phyloP scores from a whole-genome alignment of 352 stramenopile genomes.

The Phytophthora fragariaefolia region DNA sequence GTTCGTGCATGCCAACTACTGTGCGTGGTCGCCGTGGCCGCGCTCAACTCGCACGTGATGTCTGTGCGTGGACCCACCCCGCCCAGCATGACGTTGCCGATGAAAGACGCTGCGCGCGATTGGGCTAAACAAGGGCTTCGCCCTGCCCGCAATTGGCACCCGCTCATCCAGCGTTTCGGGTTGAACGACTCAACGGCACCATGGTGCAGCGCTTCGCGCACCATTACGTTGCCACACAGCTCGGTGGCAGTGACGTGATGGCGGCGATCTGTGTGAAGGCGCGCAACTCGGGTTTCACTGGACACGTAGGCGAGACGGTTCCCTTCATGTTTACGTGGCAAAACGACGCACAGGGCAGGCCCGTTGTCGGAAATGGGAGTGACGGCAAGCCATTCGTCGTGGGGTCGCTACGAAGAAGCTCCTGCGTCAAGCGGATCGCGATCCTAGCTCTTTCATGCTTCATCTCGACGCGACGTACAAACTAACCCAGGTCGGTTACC shows the following conservation, averaged over 20 bases:
- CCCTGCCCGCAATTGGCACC: background rate
- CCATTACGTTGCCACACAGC: conserved; percentile 3
- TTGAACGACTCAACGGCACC: background rate
- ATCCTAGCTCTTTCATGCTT: conserved; percentile 9
- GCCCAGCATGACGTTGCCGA: background rate
- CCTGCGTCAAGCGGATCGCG: conserved; percentile 1
- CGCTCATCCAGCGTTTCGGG: conserved; percentile 4
- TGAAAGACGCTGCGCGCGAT: conserved; percentile 7
- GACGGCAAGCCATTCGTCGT: background rate
- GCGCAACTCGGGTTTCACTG: background rate
- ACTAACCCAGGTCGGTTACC: conserved; percentile 12
- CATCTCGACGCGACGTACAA: no score
- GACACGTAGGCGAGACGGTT: background rate
- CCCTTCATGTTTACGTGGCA: conserved; percentile 3
- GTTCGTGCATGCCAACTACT: background rate
- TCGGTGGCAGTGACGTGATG: background rate
- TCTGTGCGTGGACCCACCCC: background rate
- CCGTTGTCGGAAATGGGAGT: background rate
- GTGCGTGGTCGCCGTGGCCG: background rate
- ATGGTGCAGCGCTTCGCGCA: conserved; percentile 15
- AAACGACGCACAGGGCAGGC: background rate
- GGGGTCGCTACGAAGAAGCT: background rate
- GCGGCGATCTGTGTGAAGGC: background rate
- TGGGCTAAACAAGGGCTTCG: conserved; percentile 14
- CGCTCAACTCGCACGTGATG: background rate